These are phyloP conservation scores for Ogataea sp. DNA, from an alignment of 805 yeast genomes.

Conservation along the genomic window DNA sequence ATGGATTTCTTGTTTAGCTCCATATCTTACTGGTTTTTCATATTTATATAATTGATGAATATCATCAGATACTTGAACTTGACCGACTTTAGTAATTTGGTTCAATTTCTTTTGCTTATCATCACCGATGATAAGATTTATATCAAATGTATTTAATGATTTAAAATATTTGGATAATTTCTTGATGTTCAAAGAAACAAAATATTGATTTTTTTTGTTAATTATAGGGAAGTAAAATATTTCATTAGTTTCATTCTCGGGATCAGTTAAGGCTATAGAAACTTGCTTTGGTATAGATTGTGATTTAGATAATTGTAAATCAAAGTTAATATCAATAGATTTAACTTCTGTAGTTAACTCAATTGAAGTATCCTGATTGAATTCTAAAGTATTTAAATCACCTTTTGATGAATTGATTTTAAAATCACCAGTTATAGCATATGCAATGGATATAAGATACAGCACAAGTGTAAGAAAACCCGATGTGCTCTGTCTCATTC, in stretches of 20 bases:
- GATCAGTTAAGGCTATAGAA: constrained; percentile 12
- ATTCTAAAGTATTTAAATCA: background rate
- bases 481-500: too few species aligned
- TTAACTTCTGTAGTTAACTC: background rate
- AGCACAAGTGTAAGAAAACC: too few species aligned
- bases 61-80: constrained; percentile 10
- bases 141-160: constrained; percentile 9
- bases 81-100: constrained; percentile 9
- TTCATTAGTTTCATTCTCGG: constrained; percentile 6
- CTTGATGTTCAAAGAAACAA: constrained; percentile 9
- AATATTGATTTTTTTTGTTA: constrained; percentile 7
- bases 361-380: background rate
- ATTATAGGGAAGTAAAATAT: constrained; percentile 16
- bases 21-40: constrained; percentile 30
- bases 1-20: constrained; percentile 49
- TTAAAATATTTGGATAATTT: constrained; percentile 18
- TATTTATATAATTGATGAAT: constrained; percentile 5
- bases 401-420: background rate
- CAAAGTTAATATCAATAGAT: background rate
- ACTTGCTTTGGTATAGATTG: constrained; percentile 18
- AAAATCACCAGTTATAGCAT: background rate
- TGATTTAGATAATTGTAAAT: background rate
- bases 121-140: constrained; percentile 23
- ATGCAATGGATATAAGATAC: too few species aligned
- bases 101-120: constrained; percentile 8